A percentile compares a stretch with the other conserved stretches of the same genome.
These are phyloP conservation scores for Candida maris DNA, from an alignment of 805 yeast species.

Conservation along the genomic window DNA sequence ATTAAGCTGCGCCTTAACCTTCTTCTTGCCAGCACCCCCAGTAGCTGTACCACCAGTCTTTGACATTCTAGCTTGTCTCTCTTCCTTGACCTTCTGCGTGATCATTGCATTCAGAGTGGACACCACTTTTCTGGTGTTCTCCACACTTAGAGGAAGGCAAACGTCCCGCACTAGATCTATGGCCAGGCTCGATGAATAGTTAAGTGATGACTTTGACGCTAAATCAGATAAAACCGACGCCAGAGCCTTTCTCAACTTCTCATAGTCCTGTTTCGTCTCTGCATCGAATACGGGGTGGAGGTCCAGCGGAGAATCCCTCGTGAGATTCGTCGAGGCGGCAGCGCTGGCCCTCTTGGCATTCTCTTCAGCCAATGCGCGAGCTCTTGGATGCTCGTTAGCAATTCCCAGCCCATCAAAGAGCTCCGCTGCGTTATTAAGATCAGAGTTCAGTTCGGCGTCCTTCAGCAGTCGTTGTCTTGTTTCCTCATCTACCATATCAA, in stretches of 20 bases:
- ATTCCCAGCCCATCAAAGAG: conserved; percentile 73
- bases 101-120: conserved; percentile 78
- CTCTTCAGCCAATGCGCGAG: conserved; percentile 34
- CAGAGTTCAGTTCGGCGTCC: conserved; percentile 79
- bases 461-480: conserved; percentile 73
- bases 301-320: conserved; percentile 63
- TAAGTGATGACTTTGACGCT: conserved; percentile 57
- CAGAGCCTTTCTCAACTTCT: conserved; percentile 70
- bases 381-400: conserved; percentile 55
- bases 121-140: conserved; percentile 78
- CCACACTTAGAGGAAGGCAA: conserved; percentile 75
- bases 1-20: conserved; percentile 78
- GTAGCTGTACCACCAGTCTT: conserved; percentile 82
- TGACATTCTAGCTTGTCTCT: conserved; percentile 80
- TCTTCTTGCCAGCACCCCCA: conserved; percentile 94
- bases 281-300: conserved; percentile 83
- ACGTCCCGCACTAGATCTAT: conserved; percentile 84
- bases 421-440: conserved; percentile 89
- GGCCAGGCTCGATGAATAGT: conserved; percentile 72
- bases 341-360: conserved; percentile 46
- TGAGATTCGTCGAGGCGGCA: conserved; percentile 38
- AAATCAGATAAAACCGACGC: conserved; percentile 57
- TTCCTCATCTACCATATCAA: conserved; percentile 67
- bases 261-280: conserved; percentile 73
- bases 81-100: conserved; percentile 84